Base-by-base conservation (phyloP, 2,329 filamentous ascomycete species). In the Epicoccum nigrum region DNA sequence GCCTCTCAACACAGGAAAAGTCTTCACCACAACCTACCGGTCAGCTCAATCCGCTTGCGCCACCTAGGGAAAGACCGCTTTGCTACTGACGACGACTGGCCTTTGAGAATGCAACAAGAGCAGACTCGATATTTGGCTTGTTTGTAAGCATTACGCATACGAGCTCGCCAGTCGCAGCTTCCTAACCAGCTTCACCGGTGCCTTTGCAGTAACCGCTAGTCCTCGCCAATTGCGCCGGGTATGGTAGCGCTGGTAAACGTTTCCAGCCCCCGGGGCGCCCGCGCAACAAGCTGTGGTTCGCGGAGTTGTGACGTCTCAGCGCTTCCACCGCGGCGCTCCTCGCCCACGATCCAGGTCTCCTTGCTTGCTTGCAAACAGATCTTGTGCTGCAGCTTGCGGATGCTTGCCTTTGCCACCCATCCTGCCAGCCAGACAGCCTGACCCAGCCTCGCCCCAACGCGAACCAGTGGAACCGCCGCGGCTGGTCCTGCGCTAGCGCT, bases 401-500 rank as follows among this genome's bases (percentile, higher is more conserved):
- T 30, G 6, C 21, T 8, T 23, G 8, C 21, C 23, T 8, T 30
- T 30, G 28, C 28, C 28, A 30, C 28, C 13, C 23, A 11, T 11
- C 23, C 23, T 33, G 30, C 38, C 45, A n/a, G 35, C 42, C 5
- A 15, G 2, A n/a, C 30, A 35, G 38, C 45, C 38, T 17, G 15
- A 15, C 30, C 25, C 33, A 39, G 46, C 46, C 46, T 50, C 27
- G 33, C 46, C 20, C 6, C 7, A 19, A 33, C 25, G 33, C 19
- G 44, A 47, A 43, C 43, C 43, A 39, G 49, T 44, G 49, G 49
- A 52, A 41, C 33, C 27, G n/a, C n/a, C n/a, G 19, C 43, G 15
- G 38, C 23, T 28, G 49, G 49, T 52, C 49, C 49, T 54, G 45
- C 51, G 35, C 40, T 45, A 54, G 51, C 23, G 39, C 40, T 34